Evolutionary conservation across 352 stramenopile genomes (phyloP).

Genomic region (Pythium guiyangense): DNA sequence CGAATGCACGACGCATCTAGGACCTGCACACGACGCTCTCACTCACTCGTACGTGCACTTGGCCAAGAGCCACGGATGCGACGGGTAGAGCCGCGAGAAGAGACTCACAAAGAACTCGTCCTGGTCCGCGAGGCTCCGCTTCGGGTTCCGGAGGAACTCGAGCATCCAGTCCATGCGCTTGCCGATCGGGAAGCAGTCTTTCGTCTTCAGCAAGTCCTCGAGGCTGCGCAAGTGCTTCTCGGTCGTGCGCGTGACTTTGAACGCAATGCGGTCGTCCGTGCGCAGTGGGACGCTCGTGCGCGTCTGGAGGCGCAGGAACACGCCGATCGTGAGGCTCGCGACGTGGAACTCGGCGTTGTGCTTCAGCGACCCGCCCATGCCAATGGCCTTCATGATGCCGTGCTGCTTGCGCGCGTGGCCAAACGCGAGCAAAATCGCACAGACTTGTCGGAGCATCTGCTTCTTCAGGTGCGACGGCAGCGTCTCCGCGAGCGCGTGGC

Average conservation of each 20-base stretch:
- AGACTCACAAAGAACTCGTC: constrained; percentile 84
- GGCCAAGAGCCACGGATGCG: constrained; percentile 70
- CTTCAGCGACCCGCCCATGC: constrained; percentile 67
- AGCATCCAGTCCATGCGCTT: constrained; percentile 71
- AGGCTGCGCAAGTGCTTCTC: constrained; percentile 72
- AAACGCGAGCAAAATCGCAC: constrained; percentile 52
- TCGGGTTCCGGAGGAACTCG: constrained; percentile 55
- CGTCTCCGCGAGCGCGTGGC: constrained; percentile 47
- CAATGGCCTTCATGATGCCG: constrained; percentile 84
- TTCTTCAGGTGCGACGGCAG: constrained; percentile 65
- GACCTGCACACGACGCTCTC: no score
- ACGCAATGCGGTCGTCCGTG: constrained; percentile 66
- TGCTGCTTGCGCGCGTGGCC: constrained; percentile 72
- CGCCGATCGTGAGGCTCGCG: constrained; percentile 55
- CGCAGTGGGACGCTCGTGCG: constrained; percentile 63
- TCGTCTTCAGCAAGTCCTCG: constrained; percentile 64
- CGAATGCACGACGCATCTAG: no score
- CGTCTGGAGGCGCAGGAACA: constrained; percentile 80
- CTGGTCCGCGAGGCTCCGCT: constrained; percentile 74
- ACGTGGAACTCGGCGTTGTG: constrained; percentile 81
- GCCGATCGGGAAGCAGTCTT: constrained; percentile 74
- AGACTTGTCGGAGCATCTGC: constrained; percentile 69
- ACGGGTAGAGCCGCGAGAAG: constrained; percentile 81
- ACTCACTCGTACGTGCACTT: constrained; percentile 47
- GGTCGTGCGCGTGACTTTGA: constrained; percentile 81